phyloP scores from a whole-genome alignment of 495 filamentous ascomycete genomes.

The Neurospora sp. region DNA sequence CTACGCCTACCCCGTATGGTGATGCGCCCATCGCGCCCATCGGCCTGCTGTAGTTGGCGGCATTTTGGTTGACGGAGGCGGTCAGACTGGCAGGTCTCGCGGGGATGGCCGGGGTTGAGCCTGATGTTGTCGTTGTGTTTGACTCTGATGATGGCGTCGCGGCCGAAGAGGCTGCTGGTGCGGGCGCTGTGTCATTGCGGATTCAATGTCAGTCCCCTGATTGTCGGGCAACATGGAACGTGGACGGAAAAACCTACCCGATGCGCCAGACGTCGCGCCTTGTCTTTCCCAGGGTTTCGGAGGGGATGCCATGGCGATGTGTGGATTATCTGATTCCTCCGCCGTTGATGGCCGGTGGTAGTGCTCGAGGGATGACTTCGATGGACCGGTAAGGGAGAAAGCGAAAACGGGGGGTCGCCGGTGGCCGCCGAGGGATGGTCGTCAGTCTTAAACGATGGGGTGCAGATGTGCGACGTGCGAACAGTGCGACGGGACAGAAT shows the following conservation, averaged over 20 bases:
- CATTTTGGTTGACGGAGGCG: conserved; percentile 71
- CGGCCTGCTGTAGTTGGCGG: conserved; percentile 60
- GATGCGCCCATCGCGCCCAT: conserved; percentile 14
- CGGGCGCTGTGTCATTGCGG: not conserved
- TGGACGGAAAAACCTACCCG: conserved; percentile 27
- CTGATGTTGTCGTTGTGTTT: conserved; percentile 24
- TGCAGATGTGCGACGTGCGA: not conserved
- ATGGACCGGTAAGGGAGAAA: not conserved
- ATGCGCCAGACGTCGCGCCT: conserved; percentile 48
- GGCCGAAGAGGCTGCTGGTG: not conserved
- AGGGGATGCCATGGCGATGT: conserved; percentile 53
- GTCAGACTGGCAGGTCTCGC: conserved; percentile 66
- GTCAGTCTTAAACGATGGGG: not conserved
- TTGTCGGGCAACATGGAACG: conserved; percentile 2
- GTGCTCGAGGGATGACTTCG: not conserved
- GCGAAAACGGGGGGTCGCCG: not conserved
- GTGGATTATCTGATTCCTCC: not conserved
- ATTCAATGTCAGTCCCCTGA: not conserved
- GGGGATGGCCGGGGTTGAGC: conserved; percentile 63
- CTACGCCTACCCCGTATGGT: conserved; percentile 50
- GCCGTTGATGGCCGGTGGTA: not conserved
- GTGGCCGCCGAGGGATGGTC: not conserved
- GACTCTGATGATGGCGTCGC: conserved; percentile 2
- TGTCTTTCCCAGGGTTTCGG: conserved; percentile 93
- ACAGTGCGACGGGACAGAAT: not conserved